Percentiles rank a stretch among this genome's conserved stretches.
Evolutionary conservation across 2,329 filamentous ascomycete genomes (phyloP).

Genomic region (Calonectria hawksworthii): DNA sequence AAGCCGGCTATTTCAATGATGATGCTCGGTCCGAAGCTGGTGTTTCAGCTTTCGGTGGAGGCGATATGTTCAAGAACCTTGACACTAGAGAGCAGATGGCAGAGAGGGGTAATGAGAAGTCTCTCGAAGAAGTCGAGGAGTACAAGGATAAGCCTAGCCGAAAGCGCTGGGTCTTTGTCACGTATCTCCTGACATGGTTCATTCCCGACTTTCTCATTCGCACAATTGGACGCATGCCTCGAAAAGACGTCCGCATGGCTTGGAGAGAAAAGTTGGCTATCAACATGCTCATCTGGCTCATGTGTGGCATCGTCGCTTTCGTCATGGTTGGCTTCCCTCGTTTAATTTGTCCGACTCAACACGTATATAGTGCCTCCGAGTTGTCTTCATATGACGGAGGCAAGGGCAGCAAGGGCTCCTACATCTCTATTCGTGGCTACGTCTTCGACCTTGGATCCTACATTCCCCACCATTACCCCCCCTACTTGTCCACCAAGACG

Average conservation of each 20-base stretch:
- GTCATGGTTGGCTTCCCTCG: slow-evolving; percentile 91
- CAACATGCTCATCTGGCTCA: slow-evolving; percentile 96
- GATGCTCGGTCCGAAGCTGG: slow-evolving; percentile 94
- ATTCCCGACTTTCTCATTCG: slow-evolving; percentile 88
- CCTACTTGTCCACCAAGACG: slow-evolving; percentile 66
- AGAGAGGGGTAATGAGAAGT: slow-evolving; percentile 92
- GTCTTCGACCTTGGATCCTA: slow-evolving; percentile 88
- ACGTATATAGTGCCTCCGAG: slow-evolving; percentile 87
- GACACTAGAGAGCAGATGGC: slow-evolving; percentile 96
- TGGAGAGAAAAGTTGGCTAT: slow-evolving; percentile 99
- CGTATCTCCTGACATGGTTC: slow-evolving; percentile 88
- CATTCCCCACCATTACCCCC: slow-evolving; percentile 80
- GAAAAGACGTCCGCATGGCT: slow-evolving; percentile 91
- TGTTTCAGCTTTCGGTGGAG: slow-evolving; percentile 88
- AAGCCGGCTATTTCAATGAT: slow-evolving; percentile 87
- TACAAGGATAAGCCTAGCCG: slow-evolving; percentile 82
- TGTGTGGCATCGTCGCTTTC: slow-evolving; percentile 83
- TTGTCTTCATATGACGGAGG: slow-evolving; percentile 82
- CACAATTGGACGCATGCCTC: slow-evolving; percentile 84
- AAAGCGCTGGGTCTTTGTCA: slow-evolving; percentile 90
- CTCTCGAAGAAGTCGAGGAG: slow-evolving; percentile 91
- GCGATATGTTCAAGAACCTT: slow-evolving; percentile 98
- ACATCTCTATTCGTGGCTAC: slow-evolving; percentile 86
- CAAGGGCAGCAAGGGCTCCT: slow-evolving; percentile 70
- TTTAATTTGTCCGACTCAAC: slow-evolving; percentile 90